These are phyloP conservation scores for Aphanomyces cochlioides DNA, from an alignment of 352 stramenopile species.

Conservation along the genomic window DNA sequence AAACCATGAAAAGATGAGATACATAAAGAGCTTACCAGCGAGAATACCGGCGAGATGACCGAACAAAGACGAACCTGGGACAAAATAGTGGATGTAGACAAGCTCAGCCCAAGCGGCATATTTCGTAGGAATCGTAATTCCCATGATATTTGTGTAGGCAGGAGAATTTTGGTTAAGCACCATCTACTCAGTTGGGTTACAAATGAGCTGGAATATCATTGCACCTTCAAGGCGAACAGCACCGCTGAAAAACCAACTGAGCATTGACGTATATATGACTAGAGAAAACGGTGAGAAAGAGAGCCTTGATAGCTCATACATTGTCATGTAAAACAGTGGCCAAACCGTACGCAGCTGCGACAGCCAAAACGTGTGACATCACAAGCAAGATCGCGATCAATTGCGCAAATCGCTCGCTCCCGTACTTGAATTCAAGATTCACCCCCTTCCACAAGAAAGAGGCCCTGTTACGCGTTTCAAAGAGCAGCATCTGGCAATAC, in stretches of 20 bases:
- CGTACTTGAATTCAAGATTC: conserved; percentile 58
- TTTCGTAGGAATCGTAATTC: conserved; percentile 75
- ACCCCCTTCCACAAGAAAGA: conserved; percentile 85
- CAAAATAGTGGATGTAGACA: conserved; percentile 73
- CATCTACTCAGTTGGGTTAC: conserved; percentile 14
- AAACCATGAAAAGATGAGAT: not conserved
- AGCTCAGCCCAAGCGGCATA: conserved; percentile 88
- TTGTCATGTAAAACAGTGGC: conserved; percentile 31
- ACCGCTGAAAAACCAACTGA: conserved; percentile 76
- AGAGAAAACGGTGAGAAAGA: not conserved
- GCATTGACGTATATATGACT: conserved; percentile 52
- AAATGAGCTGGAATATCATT: not conserved
- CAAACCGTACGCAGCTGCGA: conserved; percentile 41
- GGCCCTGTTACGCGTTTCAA: conserved; percentile 36
- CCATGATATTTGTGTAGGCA: conserved; percentile 55
- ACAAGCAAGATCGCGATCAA: conserved; percentile 53
- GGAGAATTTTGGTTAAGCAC: conserved; percentile 69
- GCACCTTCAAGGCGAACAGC: conserved; percentile 74
- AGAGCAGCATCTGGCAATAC: too few species aligned
- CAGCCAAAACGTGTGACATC: conserved; percentile 57
- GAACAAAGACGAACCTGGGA: conserved; percentile 78
- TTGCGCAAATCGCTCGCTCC: conserved; percentile 47
- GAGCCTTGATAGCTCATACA: conserved; percentile 16
- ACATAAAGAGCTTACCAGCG: conserved; percentile 41
- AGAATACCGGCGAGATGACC: conserved; percentile 84